Percentiles rank a stretch among this genome's conserved stretches.
Evolutionary conservation across 805 yeast genomes (phyloP).

Genomic region (Citeromyces matritensis): DNA sequence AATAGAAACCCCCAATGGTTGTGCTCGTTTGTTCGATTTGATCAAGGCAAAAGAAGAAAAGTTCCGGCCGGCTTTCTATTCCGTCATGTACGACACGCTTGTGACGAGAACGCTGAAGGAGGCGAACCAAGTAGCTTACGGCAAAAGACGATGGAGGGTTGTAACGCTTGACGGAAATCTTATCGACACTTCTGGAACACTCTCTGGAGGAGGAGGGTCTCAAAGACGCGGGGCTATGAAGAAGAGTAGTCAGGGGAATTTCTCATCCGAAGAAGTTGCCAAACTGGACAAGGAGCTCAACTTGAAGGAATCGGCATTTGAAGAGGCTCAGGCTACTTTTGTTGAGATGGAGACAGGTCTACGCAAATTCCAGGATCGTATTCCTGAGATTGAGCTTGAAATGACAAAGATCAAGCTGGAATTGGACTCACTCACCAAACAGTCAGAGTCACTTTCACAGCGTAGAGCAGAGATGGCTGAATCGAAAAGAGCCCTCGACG

Average conservation of each 20-base stretch:
- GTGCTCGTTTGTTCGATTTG: constrained; percentile 75
- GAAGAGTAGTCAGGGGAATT: constrained; percentile 8
- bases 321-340: constrained; percentile 30
- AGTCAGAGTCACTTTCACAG: too few species aligned
- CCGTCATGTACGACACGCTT: constrained; percentile 74
- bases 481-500: too few species aligned
- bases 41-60: constrained; percentile 49
- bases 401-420: constrained; percentile 38
- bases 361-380: constrained; percentile 40
- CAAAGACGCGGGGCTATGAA: constrained; percentile 69
- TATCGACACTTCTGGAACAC: constrained; percentile 86
- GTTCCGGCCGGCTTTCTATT: constrained; percentile 80
- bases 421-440: too few species aligned
- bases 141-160: constrained; percentile 64
- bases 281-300: constrained; percentile 34
- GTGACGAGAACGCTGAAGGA: constrained; percentile 68
- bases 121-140: constrained; percentile 84
- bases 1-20: constrained; percentile 59
- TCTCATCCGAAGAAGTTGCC: constrained; percentile 41
- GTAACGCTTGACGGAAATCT: constrained; percentile 88
- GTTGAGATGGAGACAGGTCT: constrained; percentile 47
- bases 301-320: constrained; percentile 37
- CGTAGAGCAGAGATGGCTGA: too few species aligned
- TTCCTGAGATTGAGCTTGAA: constrained; percentile 54
- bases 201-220: constrained; percentile 89